Evolutionary conservation across 352 stramenopile genomes (phyloP), one percentile per base, ranked within the genome.

Genomic region (Aphanomyces astaci): DNA sequence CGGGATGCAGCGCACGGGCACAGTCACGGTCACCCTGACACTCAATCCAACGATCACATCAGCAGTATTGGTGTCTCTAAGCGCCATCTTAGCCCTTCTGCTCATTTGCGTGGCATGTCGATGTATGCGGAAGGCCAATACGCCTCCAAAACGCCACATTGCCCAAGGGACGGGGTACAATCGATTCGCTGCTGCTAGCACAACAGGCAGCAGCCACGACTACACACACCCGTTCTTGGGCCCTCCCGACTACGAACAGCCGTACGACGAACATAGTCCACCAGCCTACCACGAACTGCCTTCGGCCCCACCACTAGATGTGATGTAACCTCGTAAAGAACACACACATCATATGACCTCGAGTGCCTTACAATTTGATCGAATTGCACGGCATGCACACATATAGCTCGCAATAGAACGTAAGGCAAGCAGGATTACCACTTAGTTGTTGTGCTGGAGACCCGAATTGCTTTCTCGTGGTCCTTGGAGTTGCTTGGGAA

Each of bases 221-320:
- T 59, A 36, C 36, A 39, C 31, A 30, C 22, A 59, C 13, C 51
- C 51, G 2, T 59, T 59, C 51, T 36, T 64, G 4, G 55, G 77
- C 0, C 72, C 66, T 4, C 70, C 71, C 3, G 70, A 74, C 27
- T 82, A 86, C 65, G 71, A 78, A 36, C 62, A 85, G 32, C 67
- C 72, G 17, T 28, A 52, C 15, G 73, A 76, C 33, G 74, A 88
- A 19, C 28, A 40, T 19, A 49, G 71, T 0, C 76, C 81, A 31
- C 81, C 85, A 9, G 74, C 81, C 4, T 82, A 83, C 60, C 66
- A 86, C 17, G 80, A 90, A 33, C 72, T 90, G 43, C 82, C 82
- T 36, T 87, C 84, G 2, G 84, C 84, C 2, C 84, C 84, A 11
- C 81, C 82, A 1, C 70, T 90, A 15, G 73, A 11, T n/a, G n/a